Base-by-base conservation (phyloP, 768 basidiomycete genomes). In the Suillus decipiens region DNA sequence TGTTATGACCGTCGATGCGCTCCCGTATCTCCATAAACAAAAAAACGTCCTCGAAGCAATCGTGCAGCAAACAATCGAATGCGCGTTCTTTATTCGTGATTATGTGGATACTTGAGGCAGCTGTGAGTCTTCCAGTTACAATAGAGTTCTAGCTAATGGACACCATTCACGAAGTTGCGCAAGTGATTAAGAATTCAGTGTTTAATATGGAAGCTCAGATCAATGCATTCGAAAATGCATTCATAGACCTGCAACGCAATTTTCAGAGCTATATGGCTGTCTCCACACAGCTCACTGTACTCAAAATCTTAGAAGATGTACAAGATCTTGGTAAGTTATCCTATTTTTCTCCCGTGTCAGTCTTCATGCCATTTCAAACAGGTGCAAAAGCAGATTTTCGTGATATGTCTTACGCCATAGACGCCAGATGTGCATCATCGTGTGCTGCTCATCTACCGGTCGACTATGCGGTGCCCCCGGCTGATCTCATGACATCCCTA, bases 81-180 rank as follows among this genome's bases (percentile, higher is more conserved):
- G 73, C 39, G 70, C 64, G 1, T 72, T 72, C 62, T 74, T 74
- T 43, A 72, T 73, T n/a, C 66, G 65, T 2, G 71, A 70, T 36
- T 71, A 73, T 60, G 66, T 71, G 34, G 66, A 61, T 48, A 70
- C 64, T 15, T 67, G 68, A 48, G 68, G 55, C 36, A 68, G 69
- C 48, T 41, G 72, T 73, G 54, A 22, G 68, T 68, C 10, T n/a
- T 60, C 22, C 5, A 36, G 19, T 19, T n/a, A 4, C 19, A 7
- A 11, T 34, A 14, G n/a, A 34, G 5, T 24, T 12, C 36, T 39
- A n/a, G 7, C 51, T 22, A 22, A 28, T 11, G 15, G 22, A 33
- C 17, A 4, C 14, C n/a, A n/a, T 42, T 15, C 15, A 64, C 7
- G 28, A 41, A 62, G 61, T 53, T 34, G 41, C 41, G 56, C 55